These are phyloP conservation scores for Alternaria triticina DNA, from an alignment of 2,329 filamentous ascomycete genomes.

Conservation along the genomic window DNA sequence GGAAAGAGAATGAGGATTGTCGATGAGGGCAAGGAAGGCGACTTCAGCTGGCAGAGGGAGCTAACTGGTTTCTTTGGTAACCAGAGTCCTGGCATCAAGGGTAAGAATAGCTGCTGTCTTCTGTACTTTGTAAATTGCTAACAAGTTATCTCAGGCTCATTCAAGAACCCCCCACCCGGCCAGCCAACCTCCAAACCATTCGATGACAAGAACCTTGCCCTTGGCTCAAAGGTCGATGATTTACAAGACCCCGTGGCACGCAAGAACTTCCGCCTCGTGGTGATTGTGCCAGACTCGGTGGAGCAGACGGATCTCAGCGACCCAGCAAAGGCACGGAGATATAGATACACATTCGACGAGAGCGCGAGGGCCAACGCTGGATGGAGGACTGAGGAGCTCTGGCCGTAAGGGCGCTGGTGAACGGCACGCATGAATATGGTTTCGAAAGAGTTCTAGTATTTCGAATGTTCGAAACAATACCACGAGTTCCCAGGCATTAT, in stretches of 20 bases:
- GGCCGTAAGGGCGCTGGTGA: slow-evolving; percentile 36
- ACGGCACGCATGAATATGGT: not conserved
- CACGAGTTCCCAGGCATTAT: not conserved
- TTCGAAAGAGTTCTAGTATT: not conserved
- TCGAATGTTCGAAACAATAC: not conserved
- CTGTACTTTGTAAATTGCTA: not conserved
- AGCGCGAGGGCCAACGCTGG: slow-evolving; percentile 48
- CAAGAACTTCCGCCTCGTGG: slow-evolving; percentile 81
- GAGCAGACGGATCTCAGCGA: slow-evolving; percentile 76
- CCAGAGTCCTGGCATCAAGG: slow-evolving; percentile 78
- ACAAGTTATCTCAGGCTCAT: slow-evolving; percentile 61
- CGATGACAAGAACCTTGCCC: slow-evolving; percentile 51
- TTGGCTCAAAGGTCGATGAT: slow-evolving; percentile 71
- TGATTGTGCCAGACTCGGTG: slow-evolving; percentile 81
- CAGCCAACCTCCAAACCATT: slow-evolving; percentile 54
- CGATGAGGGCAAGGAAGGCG: slow-evolving; percentile 50
- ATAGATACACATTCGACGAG: slow-evolving; percentile 68
- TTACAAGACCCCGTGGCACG: slow-evolving; percentile 74
- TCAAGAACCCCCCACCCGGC: slow-evolving; percentile 61
- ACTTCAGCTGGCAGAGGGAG: slow-evolving; percentile 81
- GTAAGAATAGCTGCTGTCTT: slow-evolving; percentile 47
- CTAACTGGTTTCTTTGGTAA: slow-evolving; percentile 91
- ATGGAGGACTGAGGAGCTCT: slow-evolving; percentile 63
- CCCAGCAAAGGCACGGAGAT: slow-evolving; percentile 67
- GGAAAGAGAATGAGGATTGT: slow-evolving; percentile 67